These are phyloP conservation scores for Mycosarcoma maydis DNA, from an alignment of 1,284 basidiomycete species.

Conservation along the genomic window DNA sequence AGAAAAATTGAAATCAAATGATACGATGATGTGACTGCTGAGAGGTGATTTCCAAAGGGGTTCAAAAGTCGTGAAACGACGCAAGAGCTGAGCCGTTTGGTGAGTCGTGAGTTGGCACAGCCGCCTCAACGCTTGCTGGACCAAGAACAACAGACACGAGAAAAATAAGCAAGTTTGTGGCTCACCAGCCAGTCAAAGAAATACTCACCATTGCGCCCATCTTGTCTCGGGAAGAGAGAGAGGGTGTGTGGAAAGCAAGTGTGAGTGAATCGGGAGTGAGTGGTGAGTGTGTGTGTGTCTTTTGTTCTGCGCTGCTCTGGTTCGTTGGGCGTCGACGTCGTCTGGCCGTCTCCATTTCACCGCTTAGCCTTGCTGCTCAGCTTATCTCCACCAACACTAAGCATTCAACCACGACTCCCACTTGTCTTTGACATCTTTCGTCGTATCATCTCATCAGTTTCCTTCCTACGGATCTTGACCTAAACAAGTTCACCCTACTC, in stretches of 20 bases:
- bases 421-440: slow-evolving; percentile 7
- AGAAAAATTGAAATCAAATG: too few species aligned
- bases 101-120: too few species aligned
- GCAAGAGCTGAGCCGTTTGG: too few species aligned
- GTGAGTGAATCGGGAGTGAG: slow-evolving; percentile 1
- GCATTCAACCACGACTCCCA: slow-evolving; percentile 15
- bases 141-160: neutral
- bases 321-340: slow-evolving; percentile 27
- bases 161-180: neutral
- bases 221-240: too few species aligned
- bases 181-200: slow-evolving; percentile 1
- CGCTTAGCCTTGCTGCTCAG: slow-evolving; percentile 2
- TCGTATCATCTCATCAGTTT: too few species aligned
- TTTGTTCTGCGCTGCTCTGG: slow-evolving; percentile 3
- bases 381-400: slow-evolving; percentile 20
- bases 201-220: too few species aligned
- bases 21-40: too few species aligned
- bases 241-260: neutral
- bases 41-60: neutral
- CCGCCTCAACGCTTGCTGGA: neutral
- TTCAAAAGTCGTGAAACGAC: neutral
- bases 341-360: slow-evolving; percentile 13
- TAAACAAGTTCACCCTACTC: too few species aligned
- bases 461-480: too few species aligned
- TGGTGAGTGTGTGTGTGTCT: slow-evolving; percentile 4